Percentiles rank a stretch among this genome's conserved stretches.
Conservation (phyloP, 352 stramenopile species). For the Phytopythium vexans region DNA sequence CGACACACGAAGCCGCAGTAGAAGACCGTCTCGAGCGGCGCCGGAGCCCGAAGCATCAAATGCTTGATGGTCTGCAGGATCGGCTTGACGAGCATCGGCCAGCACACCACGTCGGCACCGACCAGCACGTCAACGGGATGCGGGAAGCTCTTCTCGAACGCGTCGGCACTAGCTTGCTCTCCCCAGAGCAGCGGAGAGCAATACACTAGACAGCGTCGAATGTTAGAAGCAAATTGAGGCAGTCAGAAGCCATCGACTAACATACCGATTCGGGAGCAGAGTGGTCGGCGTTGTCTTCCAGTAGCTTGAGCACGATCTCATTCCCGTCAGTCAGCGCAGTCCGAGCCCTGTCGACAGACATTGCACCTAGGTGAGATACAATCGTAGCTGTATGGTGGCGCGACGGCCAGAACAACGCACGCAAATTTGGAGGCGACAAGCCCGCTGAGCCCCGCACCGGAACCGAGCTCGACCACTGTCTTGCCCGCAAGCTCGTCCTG, state of each 20-base stretch:
- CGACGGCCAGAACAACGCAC: slow-evolving; percentile 18
- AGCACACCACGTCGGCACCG: slow-evolving; percentile 71
- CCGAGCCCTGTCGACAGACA: slow-evolving; percentile 17
- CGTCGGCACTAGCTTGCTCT: slow-evolving; percentile 31
- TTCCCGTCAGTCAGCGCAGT: slow-evolving; percentile 69
- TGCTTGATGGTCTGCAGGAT: slow-evolving; percentile 72
- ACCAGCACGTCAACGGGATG: slow-evolving; percentile 56
- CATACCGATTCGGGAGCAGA: no score
- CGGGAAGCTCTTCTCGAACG: slow-evolving; percentile 44
- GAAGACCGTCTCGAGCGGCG: slow-evolving; percentile 39
- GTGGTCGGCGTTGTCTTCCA: slow-evolving; percentile 35
- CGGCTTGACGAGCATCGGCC: slow-evolving; percentile 64
- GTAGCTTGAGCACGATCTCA: slow-evolving; percentile 61
- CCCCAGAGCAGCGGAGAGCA: slow-evolving; percentile 47
- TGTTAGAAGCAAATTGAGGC: background rate
- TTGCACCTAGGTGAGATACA: slow-evolving; percentile 5
- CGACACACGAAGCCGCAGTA: slow-evolving; percentile 66
- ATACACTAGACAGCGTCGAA: slow-evolving; percentile 24
- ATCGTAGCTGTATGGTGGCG: slow-evolving; percentile 6
- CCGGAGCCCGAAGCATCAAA: slow-evolving; percentile 31
- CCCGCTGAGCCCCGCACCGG: slow-evolving; percentile 50
- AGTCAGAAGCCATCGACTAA: background rate
- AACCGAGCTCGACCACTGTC: slow-evolving; percentile 49
- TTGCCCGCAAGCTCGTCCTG: slow-evolving; percentile 33
- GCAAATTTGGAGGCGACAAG: slow-evolving; percentile 61